A percentile compares a stretch with the other conserved stretches of the same genome.
phyloP scores from a whole-genome alignment of 2,329 filamentous ascomycete species.

The Daldinia sp. region DNA sequence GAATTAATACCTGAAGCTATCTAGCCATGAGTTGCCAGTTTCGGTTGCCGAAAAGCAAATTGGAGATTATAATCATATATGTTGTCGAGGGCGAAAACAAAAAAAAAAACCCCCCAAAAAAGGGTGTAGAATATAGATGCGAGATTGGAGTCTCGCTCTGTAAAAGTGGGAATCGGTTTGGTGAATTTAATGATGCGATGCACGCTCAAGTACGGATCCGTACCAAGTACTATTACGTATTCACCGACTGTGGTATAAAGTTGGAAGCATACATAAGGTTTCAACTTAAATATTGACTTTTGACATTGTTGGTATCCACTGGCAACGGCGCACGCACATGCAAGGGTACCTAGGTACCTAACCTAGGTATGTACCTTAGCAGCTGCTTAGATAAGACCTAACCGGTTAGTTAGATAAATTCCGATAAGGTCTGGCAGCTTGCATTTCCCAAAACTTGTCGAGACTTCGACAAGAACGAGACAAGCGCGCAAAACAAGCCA shows the following conservation, averaged over 20 bases:
- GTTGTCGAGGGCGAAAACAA: not conserved
- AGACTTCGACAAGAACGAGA: not conserved
- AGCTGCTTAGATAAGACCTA: too few species aligned
- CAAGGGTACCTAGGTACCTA: not conserved
- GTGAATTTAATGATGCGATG: not conserved
- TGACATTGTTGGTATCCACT: constrained; percentile 41
- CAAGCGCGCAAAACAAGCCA: not conserved
- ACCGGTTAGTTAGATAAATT: not conserved
- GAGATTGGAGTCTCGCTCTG: not conserved
- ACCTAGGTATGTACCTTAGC: not conserved
- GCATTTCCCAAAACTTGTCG: not conserved
- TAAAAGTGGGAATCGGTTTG: not conserved
- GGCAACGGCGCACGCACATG: constrained; percentile 40
- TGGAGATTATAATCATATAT: not conserved
- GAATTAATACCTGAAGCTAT: not conserved
- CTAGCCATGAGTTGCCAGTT: constrained; percentile 4
- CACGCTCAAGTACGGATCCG: too few species aligned
- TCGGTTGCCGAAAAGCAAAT: not conserved
- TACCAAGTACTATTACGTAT: not conserved
- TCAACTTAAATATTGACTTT: constrained; percentile 44
- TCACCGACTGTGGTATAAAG: constrained; percentile 15
- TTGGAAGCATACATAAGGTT: constrained; percentile 15
- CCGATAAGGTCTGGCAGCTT: not conserved
- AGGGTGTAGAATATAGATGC: not conserved
- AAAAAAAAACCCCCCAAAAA: too few species aligned